Percentiles rank a stretch among this genome's conserved stretches.
Conservation (phyloP, 192 early-diverging fungal species). For the Coemansia sp. region DNA sequence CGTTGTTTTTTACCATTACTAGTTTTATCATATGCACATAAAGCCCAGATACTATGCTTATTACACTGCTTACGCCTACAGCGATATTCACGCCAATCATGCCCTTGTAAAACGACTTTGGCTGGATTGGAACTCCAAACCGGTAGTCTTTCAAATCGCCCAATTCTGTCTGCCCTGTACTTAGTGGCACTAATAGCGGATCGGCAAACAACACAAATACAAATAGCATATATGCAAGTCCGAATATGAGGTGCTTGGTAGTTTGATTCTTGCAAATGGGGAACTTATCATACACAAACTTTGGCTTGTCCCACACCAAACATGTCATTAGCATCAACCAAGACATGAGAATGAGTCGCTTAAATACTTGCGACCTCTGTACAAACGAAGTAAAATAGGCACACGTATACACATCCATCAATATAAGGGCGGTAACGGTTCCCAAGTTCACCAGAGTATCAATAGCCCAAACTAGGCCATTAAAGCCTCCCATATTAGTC, state of each 20-base stretch:
- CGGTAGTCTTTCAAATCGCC: slow-evolving; percentile 9
- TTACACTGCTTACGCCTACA: neutral
- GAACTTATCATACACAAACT: neutral
- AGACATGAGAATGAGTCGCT: neutral
- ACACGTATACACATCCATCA: slow-evolving; percentile 9
- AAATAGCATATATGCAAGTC: slow-evolving; percentile 5
- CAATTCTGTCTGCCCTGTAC: neutral
- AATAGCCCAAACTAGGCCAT: neutral
- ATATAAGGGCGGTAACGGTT: neutral
- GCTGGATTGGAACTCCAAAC: slow-evolving; percentile 5
- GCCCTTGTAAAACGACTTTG: neutral
- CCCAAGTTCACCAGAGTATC: slow-evolving; percentile 3
- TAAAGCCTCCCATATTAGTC: neutral
- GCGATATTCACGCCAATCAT: neutral
- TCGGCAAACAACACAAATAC: slow-evolving; percentile 5
- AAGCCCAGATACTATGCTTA: neutral
- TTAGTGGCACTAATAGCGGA: slow-evolving; percentile 2
- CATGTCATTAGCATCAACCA: slow-evolving; percentile 6
- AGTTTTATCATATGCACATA: neutral
- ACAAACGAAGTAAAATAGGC: slow-evolving; percentile 1
- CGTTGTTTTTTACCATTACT: neutral
- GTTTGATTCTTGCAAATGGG: neutral
- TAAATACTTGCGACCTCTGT: neutral
- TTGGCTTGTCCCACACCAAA: neutral
- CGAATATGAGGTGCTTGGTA: slow-evolving; percentile 1